Base-by-base conservation (phyloP, 179 eudicot genomes). In the Corrigiola litoralis region DNA sequence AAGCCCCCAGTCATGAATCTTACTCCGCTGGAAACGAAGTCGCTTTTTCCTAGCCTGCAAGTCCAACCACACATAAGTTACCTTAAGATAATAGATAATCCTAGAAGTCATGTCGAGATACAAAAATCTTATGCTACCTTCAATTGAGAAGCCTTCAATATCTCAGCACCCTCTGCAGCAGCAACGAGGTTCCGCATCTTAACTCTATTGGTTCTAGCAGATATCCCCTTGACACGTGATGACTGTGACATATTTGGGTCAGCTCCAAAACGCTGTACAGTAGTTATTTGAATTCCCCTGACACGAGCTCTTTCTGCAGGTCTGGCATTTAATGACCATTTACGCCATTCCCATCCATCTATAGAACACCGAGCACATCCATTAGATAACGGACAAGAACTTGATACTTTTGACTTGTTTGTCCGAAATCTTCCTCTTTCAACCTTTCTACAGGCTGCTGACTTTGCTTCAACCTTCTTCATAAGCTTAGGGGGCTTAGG, bases 1-100 rank as follows among this genome's bases (percentile, higher is more conserved):
- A 79, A 95, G 95, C 66, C 99, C 99, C 99, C 99, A 95, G 57
- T 91, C 99, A 71, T 95, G 99, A 72, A 95, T 95, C 87, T 87
- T 95, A 75, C 99, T 95, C 72, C 83, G 78, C 65, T 95, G 99
- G 68, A 95, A 95, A 65, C 99, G 85, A 25, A 95, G 69, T 29
- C 81, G 90, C 76, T 95, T 95, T 71, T 91, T 95, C 79, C 99
- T 84, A 40, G 97, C 96, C 99, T 95, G 85, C 28, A 73, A 52
- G 52, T 44, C 28, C 52, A 44, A 33, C 34, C 42, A 7, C 52
- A 71, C 33, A 36, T 51, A 20, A 60, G 29, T 37, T 53, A 40
- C 28, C 14, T 61, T 66, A 21, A n/a, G n/a, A n/a, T n/a, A n/a
- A n/a, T n/a, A n/a, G n/a, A 54, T 18, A 18, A 27, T 24, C 5